These are phyloP conservation scores for Phragmites australis DNA, from an alignment of 176 grass and related monocot species.

Conservation along the genomic window DNA sequence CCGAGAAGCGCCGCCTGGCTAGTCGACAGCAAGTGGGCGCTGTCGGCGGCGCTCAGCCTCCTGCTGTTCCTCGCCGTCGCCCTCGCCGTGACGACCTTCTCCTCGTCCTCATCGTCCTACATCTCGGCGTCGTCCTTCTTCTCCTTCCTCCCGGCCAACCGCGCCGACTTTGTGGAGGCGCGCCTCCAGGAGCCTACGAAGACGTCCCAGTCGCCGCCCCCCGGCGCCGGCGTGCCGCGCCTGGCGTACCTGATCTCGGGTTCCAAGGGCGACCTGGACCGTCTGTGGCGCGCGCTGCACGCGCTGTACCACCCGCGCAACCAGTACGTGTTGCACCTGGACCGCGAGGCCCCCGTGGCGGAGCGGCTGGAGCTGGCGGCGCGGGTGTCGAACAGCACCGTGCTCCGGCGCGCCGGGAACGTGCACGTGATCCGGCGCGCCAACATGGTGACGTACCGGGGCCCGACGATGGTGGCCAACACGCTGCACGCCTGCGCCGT, in stretches of 20 bases:
- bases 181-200: background rate
- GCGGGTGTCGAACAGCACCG: slow-evolving; percentile 50
- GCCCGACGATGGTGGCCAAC: slow-evolving; percentile 92
- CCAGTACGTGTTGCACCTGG: slow-evolving; percentile 88
- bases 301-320: slow-evolving; percentile 93
- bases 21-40: slow-evolving; percentile 44
- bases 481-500: slow-evolving; percentile 90
- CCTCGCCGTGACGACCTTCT: slow-evolving; percentile 37
- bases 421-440: slow-evolving; percentile 72
- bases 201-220: background rate
- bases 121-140: slow-evolving; percentile 26
- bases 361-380: slow-evolving; percentile 65
- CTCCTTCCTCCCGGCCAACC: slow-evolving; percentile 35
- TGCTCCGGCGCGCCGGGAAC: slow-evolving; percentile 63
- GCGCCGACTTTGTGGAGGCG: background rate
- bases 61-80: slow-evolving; percentile 50
- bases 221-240: slow-evolving; percentile 38
- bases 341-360: slow-evolving; percentile 55
- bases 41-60: slow-evolving; percentile 28
- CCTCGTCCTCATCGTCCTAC: background rate
- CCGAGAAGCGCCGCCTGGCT: slow-evolving; percentile 14
- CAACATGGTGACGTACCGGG: slow-evolving; percentile 89
- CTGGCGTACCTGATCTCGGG: slow-evolving; percentile 88
- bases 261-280: slow-evolving; percentile 90
- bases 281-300: slow-evolving; percentile 78